These are phyloP conservation scores for Ploettnerulaceae sp. DNA, from an alignment of 2,329 filamentous ascomycete species.

Conservation along the genomic window DNA sequence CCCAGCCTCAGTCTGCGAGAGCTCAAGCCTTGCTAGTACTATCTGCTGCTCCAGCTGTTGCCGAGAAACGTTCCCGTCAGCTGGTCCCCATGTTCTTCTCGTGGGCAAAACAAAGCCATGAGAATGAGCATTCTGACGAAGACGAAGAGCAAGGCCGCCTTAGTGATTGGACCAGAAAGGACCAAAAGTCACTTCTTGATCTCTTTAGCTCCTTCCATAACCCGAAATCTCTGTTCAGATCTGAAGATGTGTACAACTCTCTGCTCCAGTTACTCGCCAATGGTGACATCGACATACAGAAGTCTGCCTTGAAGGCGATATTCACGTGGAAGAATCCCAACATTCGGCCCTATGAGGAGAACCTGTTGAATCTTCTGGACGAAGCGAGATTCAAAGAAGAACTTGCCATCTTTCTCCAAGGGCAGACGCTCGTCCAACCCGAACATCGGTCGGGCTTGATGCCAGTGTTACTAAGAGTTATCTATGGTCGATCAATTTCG, in stretches of 20 bases:
- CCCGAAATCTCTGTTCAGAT: conserved; percentile 75
- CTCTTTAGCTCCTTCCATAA: conserved; percentile 85
- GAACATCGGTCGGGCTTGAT: conserved; percentile 71
- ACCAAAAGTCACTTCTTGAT: conserved; percentile 76
- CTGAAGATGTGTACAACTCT: conserved; percentile 69
- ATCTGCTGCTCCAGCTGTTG: conserved; percentile 65
- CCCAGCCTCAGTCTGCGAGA: conserved; percentile 54
- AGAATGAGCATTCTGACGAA: conserved; percentile 27
- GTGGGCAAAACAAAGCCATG: conserved; percentile 57
- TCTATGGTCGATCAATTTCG: conserved; percentile 86
- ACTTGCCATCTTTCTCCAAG: conserved; percentile 79
- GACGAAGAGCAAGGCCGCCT: conserved; percentile 25
- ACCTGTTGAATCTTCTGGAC: conserved; percentile 80
- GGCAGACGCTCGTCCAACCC: conserved; percentile 65
- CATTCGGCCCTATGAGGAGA: conserved; percentile 75
- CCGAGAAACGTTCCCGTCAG: conserved; percentile 79
- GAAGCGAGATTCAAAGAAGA: conserved; percentile 91
- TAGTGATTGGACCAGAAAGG: conserved; percentile 66
- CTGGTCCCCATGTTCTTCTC: conserved; percentile 81
- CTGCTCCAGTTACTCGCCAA: conserved; percentile 75
- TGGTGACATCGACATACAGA: conserved; percentile 87
- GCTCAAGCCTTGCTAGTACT: conserved; percentile 78
- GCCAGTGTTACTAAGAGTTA: conserved; percentile 77
- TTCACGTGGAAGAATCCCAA: conserved; percentile 82
- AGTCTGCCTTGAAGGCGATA: conserved; percentile 75